Evolutionary conservation across 192 early-diverging fungal species (phyloP), one percentile per base, ranked within the genome.

Genomic region (Mortierella hygrophila): DNA sequence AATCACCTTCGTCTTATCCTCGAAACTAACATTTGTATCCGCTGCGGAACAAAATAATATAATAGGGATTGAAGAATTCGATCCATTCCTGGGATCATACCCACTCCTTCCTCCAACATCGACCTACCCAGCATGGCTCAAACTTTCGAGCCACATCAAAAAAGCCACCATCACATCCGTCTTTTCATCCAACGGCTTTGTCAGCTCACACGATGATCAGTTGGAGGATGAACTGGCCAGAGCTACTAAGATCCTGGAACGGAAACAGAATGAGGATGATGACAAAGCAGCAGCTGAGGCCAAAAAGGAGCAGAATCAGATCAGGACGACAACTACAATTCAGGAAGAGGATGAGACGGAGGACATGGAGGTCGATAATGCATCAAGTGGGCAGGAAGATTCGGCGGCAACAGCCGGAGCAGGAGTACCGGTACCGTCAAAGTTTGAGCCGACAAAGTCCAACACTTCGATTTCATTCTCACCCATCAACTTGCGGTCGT

Each of bases 1-100:
- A 20, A 23, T 41, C 38, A 29, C 5, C 35, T 65, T 3, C n/a
- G 40, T 4, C 18, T 52, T 4, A 20, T 6, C 47, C 8, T 16
- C 4, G 15, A 65, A 52, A 35, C 40, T 37, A 32, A 47, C 7
- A 35, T 29, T 38, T 38, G 76, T 21, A 13, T 80, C 29, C 10
- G 13, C 29, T 65, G 60, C 29, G 60, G 60, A 65, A 65, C 29
- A 32, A 60, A 26, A 21, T 4, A 32, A 29, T 11, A 9, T 32
- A 13, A 38, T 89, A 94, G 94, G 95, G 68, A 93, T 97, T 63
- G 90, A 95, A 23, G 92, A 95, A 52, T 92, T 97, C 75, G 97
- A 99, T 80, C 89, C 88, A 9, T 92, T 90, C 69, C 91, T 98
- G 6, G 98, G 97, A 20, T 89, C 95, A 11, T 99, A 97, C 86